Percentiles rank a stretch among this genome's conserved stretches.
Conservation (phyloP, 345 rosid genomes). For the Luvunga scandens region DNA sequence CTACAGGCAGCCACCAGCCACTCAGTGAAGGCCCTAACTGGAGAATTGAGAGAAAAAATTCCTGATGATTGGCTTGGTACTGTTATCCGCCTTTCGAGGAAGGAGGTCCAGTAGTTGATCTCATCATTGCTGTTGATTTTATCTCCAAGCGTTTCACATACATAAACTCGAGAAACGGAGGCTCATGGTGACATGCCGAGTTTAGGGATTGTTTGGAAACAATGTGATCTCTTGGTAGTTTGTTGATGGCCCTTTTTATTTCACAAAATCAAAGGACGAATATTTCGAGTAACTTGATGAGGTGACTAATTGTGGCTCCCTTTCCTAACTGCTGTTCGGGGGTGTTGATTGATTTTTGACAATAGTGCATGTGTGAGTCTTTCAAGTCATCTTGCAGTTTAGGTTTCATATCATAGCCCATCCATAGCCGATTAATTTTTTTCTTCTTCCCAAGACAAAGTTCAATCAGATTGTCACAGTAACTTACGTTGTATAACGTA, state of each 20-base stretch:
- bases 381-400: no score
- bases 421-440: no score
- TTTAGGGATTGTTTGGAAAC: neutral
- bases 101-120: neutral
- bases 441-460: no score
- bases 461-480: no score
- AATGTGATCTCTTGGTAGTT: neutral
- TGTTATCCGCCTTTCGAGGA: slow-evolving; percentile 31
- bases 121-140: neutral
- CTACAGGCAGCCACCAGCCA: slow-evolving; percentile 74
- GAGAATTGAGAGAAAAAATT: slow-evolving; percentile 43
- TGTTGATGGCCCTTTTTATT: neutral
- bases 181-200: neutral
- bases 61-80: slow-evolving; percentile 89
- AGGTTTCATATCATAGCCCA: no score
- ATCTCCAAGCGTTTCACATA: neutral
- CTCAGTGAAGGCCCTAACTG: slow-evolving; percentile 61
- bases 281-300: neutral
- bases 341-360: neutral
- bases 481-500: no score
- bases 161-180: neutral
- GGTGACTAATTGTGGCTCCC: neutral
- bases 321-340: neutral
- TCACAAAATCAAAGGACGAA: neutral
- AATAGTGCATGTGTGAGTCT: neutral